A percentile compares a stretch with the other conserved stretches of the same genome.
Conservation (phyloP, 2,329 filamentous ascomycete species). For the Podosphaera fusca region DNA sequence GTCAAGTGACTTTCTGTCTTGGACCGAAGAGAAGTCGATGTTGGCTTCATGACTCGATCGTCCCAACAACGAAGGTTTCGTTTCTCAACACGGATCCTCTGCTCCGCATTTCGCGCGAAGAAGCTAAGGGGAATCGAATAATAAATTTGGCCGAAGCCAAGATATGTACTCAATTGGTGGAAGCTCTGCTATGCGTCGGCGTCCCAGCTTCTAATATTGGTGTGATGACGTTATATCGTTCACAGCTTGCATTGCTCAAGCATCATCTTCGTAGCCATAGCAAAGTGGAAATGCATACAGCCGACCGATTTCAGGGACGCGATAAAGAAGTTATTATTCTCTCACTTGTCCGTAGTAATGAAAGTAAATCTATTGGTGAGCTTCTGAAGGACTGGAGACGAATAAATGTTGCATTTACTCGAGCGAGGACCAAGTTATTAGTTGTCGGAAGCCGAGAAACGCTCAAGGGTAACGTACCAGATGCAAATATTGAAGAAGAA, state of each 20-base stretch:
- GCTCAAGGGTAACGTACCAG: conserved; percentile 33
- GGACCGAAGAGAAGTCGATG: conserved; percentile 27
- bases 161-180: conserved; percentile 58
- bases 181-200: conserved; percentile 52
- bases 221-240: conserved; percentile 91
- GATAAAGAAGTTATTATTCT: conserved; percentile 88
- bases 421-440: conserved; percentile 76
- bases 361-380: conserved; percentile 64
- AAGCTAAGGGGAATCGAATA: conserved; percentile 60
- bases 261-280: conserved; percentile 38
- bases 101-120: conserved; percentile 39
- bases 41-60: conserved; percentile 54
- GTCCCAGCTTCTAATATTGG: conserved; percentile 59
- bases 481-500: conserved; percentile 47
- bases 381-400: conserved; percentile 75
- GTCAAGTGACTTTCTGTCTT: conserved; percentile 30
- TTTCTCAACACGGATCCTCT: conserved; percentile 80
- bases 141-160: conserved; percentile 68
- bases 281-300: conserved; percentile 81
- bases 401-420: conserved; percentile 88
- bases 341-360: conserved; percentile 70
- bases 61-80: conserved; percentile 49
- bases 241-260: conserved; percentile 65
- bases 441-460: conserved; percentile 68
- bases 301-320: conserved; percentile 86